phyloP scores from a whole-genome alignment of 768 basidiomycete species.

The Trametopsis cervina region DNA sequence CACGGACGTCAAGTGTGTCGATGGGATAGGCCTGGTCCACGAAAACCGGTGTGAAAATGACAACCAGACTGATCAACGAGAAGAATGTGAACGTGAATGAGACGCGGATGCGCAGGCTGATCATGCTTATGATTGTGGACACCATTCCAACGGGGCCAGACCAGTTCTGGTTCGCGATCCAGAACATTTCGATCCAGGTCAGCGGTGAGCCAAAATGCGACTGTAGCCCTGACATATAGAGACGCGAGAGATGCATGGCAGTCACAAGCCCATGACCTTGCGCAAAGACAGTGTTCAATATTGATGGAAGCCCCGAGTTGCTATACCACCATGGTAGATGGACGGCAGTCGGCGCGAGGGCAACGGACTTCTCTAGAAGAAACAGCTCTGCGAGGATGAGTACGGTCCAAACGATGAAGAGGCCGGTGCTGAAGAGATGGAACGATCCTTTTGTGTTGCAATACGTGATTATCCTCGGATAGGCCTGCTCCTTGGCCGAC shows the following conservation, averaged over 20 bases:
- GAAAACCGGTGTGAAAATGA: slow-evolving; percentile 14
- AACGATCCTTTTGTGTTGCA: too few species aligned
- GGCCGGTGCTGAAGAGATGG: too few species aligned
- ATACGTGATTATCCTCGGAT: too few species aligned
- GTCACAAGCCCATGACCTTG: neutral
- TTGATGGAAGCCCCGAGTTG: neutral
- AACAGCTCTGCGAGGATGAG: neutral
- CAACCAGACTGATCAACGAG: slow-evolving; percentile 13
- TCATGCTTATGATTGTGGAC: slow-evolving; percentile 2
- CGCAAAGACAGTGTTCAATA: neutral
- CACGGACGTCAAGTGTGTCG: slow-evolving; percentile 7
- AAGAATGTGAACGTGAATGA: slow-evolving; percentile 15
- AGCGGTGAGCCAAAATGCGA: neutral
- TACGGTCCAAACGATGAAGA: neutral
- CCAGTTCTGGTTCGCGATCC: slow-evolving; percentile 16
- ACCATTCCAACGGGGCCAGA: slow-evolving; percentile 13
- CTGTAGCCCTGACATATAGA: neutral
- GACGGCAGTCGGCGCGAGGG: neutral
- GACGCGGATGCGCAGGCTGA: slow-evolving; percentile 3
- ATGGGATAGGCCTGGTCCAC: slow-evolving; percentile 15
- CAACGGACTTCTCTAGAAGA: neutral
- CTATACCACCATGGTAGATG: neutral
- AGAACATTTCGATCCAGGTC: slow-evolving; percentile 18
- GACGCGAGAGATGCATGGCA: neutral
- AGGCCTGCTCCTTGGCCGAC: too few species aligned